Evolutionary conservation across 768 basidiomycete genomes (phyloP).

Genomic region (Harrya chromipes): DNA sequence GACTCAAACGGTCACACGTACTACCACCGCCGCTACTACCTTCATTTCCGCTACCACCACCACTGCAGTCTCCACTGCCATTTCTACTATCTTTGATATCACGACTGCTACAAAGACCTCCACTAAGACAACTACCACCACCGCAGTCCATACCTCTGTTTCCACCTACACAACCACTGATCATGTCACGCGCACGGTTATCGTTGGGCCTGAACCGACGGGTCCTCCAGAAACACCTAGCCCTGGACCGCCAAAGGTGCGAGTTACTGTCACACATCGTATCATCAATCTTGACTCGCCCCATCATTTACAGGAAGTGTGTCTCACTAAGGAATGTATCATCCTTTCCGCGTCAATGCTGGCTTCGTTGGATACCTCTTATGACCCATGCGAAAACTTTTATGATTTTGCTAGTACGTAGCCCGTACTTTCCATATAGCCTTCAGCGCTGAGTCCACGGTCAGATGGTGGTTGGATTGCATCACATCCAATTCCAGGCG

Average conservation of each 20-base stretch:
- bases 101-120: slow-evolving; percentile 40
- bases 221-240: slow-evolving; percentile 51
- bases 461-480: slow-evolving; percentile 87
- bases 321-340: slow-evolving; percentile 79
- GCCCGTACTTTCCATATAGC: not conserved
- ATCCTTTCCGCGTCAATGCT: slow-evolving; percentile 79
- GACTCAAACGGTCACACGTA: slow-evolving; percentile 32
- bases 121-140: slow-evolving; percentile 38
- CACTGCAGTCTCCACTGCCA: slow-evolving; percentile 33
- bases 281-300: not conserved
- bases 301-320: slow-evolving; percentile 48
- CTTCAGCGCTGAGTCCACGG: slow-evolving; percentile 3
- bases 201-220: slow-evolving; percentile 38
- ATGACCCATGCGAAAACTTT: slow-evolving; percentile 95
- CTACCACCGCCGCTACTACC: slow-evolving; percentile 30
- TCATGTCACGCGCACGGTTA: slow-evolving; percentile 39
- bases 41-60: slow-evolving; percentile 29
- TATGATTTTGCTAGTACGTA: slow-evolving; percentile 88
- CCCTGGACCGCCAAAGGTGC: slow-evolving; percentile 55
- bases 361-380: slow-evolving; percentile 69
- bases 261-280: not conserved
- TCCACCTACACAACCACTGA: slow-evolving; percentile 39
- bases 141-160: slow-evolving; percentile 35
- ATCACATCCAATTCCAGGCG: slow-evolving; percentile 80
- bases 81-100: slow-evolving; percentile 33